These are phyloP conservation scores for Butyriboletus appendiculatus DNA, from an alignment of 1,284 basidiomycete species.

Conservation along the genomic window DNA sequence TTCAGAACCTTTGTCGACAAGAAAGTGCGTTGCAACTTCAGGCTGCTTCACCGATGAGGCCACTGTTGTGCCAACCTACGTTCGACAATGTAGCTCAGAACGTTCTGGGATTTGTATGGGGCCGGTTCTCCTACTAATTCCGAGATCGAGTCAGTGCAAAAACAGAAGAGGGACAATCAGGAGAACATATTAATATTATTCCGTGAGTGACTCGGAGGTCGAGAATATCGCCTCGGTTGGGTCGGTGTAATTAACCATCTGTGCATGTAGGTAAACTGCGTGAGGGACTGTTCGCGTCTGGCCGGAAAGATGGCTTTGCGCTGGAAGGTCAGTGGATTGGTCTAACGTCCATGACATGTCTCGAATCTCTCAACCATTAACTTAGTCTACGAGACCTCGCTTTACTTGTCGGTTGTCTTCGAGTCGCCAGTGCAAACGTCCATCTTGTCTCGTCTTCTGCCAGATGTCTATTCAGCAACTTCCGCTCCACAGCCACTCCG, in stretches of 20 bases:
- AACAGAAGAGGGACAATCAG: slow-evolving; percentile 50
- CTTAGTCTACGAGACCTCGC: slow-evolving; percentile 68
- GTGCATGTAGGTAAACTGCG: slow-evolving; percentile 59
- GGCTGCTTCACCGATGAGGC: background rate
- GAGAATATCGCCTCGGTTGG: background rate
- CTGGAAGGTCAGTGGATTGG: slow-evolving; percentile 52
- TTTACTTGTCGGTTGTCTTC: slow-evolving; percentile 64
- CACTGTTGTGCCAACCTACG: slow-evolving; percentile 1
- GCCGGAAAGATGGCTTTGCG: slow-evolving; percentile 56
- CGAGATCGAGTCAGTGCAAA: slow-evolving; percentile 34
- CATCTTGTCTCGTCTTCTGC: slow-evolving; percentile 57
- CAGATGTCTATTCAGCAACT: slow-evolving; percentile 42
- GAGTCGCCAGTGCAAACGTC: slow-evolving; percentile 55
- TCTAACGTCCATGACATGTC: background rate
- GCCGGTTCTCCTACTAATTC: background rate
- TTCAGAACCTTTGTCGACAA: slow-evolving; percentile 61
- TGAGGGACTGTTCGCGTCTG: slow-evolving; percentile 64
- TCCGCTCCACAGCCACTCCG: slow-evolving; percentile 29
- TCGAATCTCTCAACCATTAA: background rate
- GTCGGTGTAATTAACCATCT: background rate
- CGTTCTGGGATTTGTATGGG: slow-evolving; percentile 37
- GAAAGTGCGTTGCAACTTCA: slow-evolving; percentile 47
- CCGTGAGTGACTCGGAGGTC: slow-evolving; percentile 49
- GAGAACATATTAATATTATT: slow-evolving; percentile 69
- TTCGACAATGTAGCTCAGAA: slow-evolving; percentile 42